Evolutionary conservation across 805 yeast genomes (phyloP).

Genomic region (Candida chilensis): DNA sequence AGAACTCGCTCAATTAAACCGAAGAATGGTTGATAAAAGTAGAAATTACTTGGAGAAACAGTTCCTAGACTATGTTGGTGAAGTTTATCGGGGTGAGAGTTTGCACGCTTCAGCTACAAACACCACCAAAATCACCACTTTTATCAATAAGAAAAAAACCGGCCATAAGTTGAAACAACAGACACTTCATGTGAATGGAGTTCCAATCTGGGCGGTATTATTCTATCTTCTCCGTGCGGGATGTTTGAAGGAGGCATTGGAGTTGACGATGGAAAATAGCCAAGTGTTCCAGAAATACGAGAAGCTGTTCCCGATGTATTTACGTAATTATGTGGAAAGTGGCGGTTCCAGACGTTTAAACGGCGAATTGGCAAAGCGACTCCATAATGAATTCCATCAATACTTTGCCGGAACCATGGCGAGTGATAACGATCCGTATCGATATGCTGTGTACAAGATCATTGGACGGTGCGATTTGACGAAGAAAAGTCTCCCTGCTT

Average conservation of each 20-base stretch:
- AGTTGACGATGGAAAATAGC: constrained; percentile 52
- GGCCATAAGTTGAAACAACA: too few species aligned
- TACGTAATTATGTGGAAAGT: constrained; percentile 59
- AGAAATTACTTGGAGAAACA: constrained; percentile 62
- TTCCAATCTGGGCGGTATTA: constrained; percentile 91
- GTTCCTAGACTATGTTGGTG: constrained; percentile 67
- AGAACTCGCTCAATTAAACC: constrained; percentile 25
- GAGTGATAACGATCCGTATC: constrained; percentile 74
- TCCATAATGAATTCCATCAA: constrained; percentile 77
- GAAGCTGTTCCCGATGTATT: constrained; percentile 70
- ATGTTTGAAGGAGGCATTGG: constrained; percentile 66
- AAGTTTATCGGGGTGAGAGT: too few species aligned
- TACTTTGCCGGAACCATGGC: constrained; percentile 59
- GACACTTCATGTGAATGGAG: constrained; percentile 49
- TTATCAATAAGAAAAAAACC: constrained; percentile 28
- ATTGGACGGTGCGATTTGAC: constrained; percentile 83
- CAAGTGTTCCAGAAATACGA: constrained; percentile 79
- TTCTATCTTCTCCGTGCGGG: constrained; percentile 86
- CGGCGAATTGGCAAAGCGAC: constrained; percentile 55
- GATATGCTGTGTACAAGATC: constrained; percentile 83
- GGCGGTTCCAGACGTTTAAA: constrained; percentile 44
- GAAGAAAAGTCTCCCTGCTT: constrained; percentile 56
- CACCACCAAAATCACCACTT: constrained; percentile 59
- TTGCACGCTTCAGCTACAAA: too few species aligned
- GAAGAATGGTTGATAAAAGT: constrained; percentile 43